Conservation (phyloP, 257 asterid genomes). For the Sherardia arvensis region DNA sequence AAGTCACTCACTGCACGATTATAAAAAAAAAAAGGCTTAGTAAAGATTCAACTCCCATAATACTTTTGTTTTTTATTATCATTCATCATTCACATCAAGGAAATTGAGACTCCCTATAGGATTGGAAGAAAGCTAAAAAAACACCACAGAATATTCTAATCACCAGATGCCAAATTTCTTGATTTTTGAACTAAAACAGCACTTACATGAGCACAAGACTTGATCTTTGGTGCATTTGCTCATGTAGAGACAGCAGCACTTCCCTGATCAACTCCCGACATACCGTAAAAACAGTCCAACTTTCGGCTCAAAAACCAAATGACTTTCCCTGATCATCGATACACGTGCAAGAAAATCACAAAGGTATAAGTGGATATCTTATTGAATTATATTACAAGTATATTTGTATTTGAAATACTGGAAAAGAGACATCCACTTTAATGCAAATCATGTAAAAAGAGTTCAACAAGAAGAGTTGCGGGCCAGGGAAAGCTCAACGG, state of each 20-base stretch:
- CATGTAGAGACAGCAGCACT: not conserved
- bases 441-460: not conserved
- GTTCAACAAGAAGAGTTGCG: not conserved
- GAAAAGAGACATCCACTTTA: not conserved
- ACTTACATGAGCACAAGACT: conserved; percentile 1
- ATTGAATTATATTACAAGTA: too few relatives aligned
- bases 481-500: not conserved
- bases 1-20: not conserved
- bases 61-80: not conserved
- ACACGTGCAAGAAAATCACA: not conserved
- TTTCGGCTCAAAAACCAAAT: not conserved
- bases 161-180: not conserved
- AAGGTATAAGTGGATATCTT: not conserved
- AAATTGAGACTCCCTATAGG: too few relatives aligned
- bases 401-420: not conserved
- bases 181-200: not conserved
- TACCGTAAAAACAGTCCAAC: not conserved
- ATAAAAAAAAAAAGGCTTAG: not conserved
- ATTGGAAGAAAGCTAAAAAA: not conserved
- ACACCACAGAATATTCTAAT: not conserved
- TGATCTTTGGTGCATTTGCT: not conserved
- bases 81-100: not conserved
- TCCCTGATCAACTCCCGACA: not conserved
- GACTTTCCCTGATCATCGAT: conserved; percentile 7
- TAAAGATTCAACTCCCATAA: not conserved